Percentiles rank a stretch among this genome's conserved stretches.
phyloP scores from a whole-genome alignment of 345 rosid genomes.

The Hevea brasiliensis region DNA sequence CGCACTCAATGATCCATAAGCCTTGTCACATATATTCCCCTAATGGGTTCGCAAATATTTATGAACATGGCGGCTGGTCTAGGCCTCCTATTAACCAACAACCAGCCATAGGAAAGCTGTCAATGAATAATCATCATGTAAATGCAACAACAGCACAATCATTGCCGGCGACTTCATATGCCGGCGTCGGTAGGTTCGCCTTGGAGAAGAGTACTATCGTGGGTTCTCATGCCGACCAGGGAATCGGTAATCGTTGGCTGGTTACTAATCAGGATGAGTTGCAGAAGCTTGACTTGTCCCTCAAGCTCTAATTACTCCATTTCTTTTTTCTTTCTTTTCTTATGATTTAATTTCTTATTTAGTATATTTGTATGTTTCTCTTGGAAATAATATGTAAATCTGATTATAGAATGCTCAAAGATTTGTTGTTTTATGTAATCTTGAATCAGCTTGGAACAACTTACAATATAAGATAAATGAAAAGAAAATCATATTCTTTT shows the following conservation, averaged over 20 bases:
- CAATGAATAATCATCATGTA: conserved; percentile 32
- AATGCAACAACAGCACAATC: conserved; percentile 3
- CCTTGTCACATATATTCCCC: conserved; percentile 34
- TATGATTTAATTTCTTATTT: background rate
- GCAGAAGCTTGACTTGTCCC: conserved; percentile 66
- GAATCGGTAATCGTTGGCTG: conserved; percentile 30
- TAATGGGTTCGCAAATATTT: conserved; percentile 27
- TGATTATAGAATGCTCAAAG: conserved; percentile 9
- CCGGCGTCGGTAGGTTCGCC: conserved; percentile 43
- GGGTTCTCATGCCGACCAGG: conserved; percentile 31
- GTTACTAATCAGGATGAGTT: conserved; percentile 45
- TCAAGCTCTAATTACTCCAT: conserved; percentile 47
- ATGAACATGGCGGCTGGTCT: conserved; percentile 47
- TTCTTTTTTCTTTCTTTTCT: background rate
- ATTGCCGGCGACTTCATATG: conserved; percentile 11
- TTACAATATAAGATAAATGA: too few species aligned
- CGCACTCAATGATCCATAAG: conserved; percentile 62
- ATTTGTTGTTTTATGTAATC: background rate
- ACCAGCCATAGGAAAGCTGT: conserved; percentile 56
- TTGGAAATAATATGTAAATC: conserved; percentile 25
- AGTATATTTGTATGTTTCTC: conserved; percentile 16
- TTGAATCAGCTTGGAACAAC: too few species aligned
- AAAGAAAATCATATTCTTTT: too few species aligned
- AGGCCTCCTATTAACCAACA: conserved; percentile 47
- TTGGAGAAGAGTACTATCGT: conserved; percentile 21